Base-by-base conservation (phyloP, 192 early-diverging fungal genomes). In the Mortierella alpina region DNA sequence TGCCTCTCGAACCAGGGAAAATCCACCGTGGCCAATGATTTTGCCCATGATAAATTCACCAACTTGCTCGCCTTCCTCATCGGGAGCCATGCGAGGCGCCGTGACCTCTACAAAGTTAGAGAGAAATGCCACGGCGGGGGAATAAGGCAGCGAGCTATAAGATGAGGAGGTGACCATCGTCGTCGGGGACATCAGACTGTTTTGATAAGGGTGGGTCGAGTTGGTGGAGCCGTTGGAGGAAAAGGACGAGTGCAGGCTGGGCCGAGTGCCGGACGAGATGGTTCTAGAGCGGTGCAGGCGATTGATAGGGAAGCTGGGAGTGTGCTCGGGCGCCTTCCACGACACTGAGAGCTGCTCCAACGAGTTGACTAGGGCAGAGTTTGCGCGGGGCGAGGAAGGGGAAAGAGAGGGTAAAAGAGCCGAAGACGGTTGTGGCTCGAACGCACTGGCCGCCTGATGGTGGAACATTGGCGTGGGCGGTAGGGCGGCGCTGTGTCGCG, bases 1-100 rank as follows among this genome's bases (percentile, higher is more conserved):
- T n/a, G 88, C 95, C 70, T 93, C 89, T 59, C 90, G 89, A 11
- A 96, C 95, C 31, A 86, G 73, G 10, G 92, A 92, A 66, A 94
- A 96, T 23, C 92, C 91, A 39, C 95, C 95, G 47, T 85, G 82
- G 11, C 93, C 95, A 71, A 96, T 88, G 13, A 91, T 73, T 44
- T 84, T 85, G 53, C 90, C 90, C 47, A 96, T 81, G 6, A 90
- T 75, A 66, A 89, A 96, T 49, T 92, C 88, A 12, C 91, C 92
- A 40, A 95, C 86, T 63, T 92, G 88, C 67, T 95, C 92, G 18
- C 93, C 95, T 57, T 91, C 88, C 40, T 84, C 77, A 72, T 93
- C 89, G 42, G 70, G 73, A 0, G 75, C 68, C 76, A 72, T 72
- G 9, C 50, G 63, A 6, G 76, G 76, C 6, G 76, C 69, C 0